These are phyloP conservation scores for Lepidium sativum DNA, from an alignment of 345 rosid genomes.

Conservation along the genomic window DNA sequence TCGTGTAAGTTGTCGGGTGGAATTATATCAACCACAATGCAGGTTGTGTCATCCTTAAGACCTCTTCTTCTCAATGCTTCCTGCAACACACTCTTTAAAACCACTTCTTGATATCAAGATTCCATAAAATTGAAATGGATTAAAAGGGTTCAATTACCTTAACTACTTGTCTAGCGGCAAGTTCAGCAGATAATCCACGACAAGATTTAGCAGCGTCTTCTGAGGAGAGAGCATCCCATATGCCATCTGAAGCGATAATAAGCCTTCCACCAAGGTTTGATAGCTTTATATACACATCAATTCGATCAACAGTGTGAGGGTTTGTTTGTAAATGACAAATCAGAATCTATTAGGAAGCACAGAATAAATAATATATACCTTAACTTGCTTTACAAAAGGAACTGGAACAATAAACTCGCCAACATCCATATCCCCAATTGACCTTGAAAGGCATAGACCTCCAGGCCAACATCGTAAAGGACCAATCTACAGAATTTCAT, in stretches of 20 bases:
- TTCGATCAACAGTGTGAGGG: background rate
- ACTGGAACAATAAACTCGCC: conserved; percentile 92
- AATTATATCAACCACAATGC: conserved; percentile 82
- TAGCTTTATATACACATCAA: conserved; percentile 33
- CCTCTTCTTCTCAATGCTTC: conserved; percentile 79
- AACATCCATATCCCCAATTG: conserved; percentile 91
- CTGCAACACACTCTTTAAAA: conserved; percentile 28
- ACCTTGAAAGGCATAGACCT: conserved; percentile 87
- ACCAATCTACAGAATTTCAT: conserved; percentile 44
- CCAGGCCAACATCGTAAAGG: conserved; percentile 96
- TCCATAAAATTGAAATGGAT: background rate
- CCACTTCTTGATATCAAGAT: background rate
- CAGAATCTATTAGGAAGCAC: background rate
- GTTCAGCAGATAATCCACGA: conserved; percentile 77
- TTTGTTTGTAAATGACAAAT: background rate
- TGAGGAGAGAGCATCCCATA: conserved; percentile 86
- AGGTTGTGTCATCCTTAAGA: conserved; percentile 86
- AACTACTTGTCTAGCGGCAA: conserved; percentile 86
- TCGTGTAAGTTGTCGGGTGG: conserved; percentile 52
- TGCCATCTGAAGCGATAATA: conserved; percentile 87
- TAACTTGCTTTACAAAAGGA: conserved; percentile 88
- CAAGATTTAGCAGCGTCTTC: conserved; percentile 66
- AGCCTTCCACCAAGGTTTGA: conserved; percentile 86
- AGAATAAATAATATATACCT: conserved; percentile 29
- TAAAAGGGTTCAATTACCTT: conserved; percentile 41